phyloP scores from a whole-genome alignment of 2,329 filamentous ascomycete species.

The Phialemoniopsis sp. region DNA sequence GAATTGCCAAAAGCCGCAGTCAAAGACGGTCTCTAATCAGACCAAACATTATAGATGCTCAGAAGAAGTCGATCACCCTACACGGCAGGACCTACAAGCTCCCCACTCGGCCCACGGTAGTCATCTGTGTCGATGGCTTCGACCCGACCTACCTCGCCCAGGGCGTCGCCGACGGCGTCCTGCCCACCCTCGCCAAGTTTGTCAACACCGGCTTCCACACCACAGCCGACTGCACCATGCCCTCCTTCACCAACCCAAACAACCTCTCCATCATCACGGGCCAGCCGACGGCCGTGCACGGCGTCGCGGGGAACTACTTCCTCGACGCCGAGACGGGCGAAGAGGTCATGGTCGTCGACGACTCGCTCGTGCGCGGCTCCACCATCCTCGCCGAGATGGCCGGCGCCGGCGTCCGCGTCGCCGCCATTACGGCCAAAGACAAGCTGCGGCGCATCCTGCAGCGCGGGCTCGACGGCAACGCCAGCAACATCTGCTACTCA shows the following conservation, averaged over 20 bases:
- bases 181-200: conserved; percentile 26
- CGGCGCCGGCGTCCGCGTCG: conserved; percentile 30
- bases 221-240: conserved; percentile 33
- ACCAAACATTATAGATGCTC: no score
- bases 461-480: conserved; percentile 21
- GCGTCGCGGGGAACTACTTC: conserved; percentile 38
- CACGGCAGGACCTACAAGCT: conserved; percentile 7
- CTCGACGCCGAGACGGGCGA: conserved; percentile 30
- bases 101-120: conserved; percentile 24
- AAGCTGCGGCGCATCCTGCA: conserved; percentile 34
- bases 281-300: conserved; percentile 29
- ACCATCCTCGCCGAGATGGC: conserved; percentile 34
- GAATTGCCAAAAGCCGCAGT: no score
- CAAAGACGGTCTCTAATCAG: no score
- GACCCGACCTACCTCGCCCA: conserved; percentile 32
- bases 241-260: conserved; percentile 39
- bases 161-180: conserved; percentile 24
- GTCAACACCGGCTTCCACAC: conserved; percentile 28
- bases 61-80: conserved; percentile 1
- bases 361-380: conserved; percentile 30
- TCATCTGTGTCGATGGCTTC: conserved; percentile 38
- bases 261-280: conserved; percentile 40
- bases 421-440: conserved; percentile 38
- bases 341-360: conserved; percentile 35
- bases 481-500: conserved; percentile 33